Evolutionary conservation across 73 alveolate genomes (phyloP), one percentile per base, ranked within the genome.

Genomic region (Paramecium pentaurelia): DNA sequence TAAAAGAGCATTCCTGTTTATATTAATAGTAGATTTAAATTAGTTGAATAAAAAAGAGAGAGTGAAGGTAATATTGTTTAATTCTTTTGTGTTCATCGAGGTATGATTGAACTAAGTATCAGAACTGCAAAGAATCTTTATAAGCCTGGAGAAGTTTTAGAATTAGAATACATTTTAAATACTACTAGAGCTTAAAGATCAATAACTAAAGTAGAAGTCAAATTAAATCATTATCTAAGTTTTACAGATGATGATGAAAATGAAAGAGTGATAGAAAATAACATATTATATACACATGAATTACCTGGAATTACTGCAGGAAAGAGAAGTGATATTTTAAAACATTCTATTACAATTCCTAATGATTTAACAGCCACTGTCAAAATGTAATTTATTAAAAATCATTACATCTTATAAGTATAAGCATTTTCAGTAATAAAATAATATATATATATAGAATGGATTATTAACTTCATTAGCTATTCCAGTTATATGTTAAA

Each of bases 401-500:
- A 64, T 27, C 84, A 64, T 64, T 64, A 64, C 28, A 32, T 64
- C 9, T 34, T 64, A 64, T 12, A 32, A 64, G 84, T 64, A 5
- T 5, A 64, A 20, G 84, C 84, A 64, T 64, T 28, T 64, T 40
- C 84, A 25, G 84, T 64, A 64, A 64, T 64, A 8, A 12, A 8
- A 40, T 2, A 28, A 32, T 32, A 64, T 64, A 5, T 30, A 32
- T 3, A 28, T 32, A 4, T n/a, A 54, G 84, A 28, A 64, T 64
- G 84, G 84, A 64, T 32, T 64, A 18, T 36, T 64, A 64, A 64
- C 84, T 64, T 64, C 84, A 25, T 64, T 64, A 36, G 84, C 84
- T 64, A 28, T 64, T 64, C 84, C 84, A 28, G 84, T 64, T 3
- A 34, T 64, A 12, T 64, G 84, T 18, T 64, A 64, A 64, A 64